Evolutionary conservation across 768 basidiomycete genomes (phyloP).

Genomic region (Mycena metata): DNA sequence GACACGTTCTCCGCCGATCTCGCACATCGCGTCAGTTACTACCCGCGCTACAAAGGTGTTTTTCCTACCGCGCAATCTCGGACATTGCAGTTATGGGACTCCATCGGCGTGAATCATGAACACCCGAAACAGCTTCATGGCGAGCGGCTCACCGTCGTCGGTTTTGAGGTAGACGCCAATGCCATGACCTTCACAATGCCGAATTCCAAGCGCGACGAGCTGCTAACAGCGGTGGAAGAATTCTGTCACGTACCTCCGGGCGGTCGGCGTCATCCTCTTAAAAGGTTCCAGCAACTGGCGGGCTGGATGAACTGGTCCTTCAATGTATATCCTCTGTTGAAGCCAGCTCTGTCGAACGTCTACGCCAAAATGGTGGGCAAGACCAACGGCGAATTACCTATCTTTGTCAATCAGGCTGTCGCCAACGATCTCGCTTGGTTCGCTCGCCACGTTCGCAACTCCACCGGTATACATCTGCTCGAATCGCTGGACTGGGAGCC

Average conservation of each 20-base stretch:
- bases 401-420: slow-evolving; percentile 46
- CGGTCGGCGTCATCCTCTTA: slow-evolving; percentile 35
- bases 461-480: slow-evolving; percentile 42
- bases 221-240: slow-evolving; percentile 29
- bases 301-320: slow-evolving; percentile 58
- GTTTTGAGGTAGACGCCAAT: slow-evolving; percentile 42
- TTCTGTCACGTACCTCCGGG: neutral
- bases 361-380: slow-evolving; percentile 51
- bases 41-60: slow-evolving; percentile 44
- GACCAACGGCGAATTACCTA: neutral
- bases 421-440: slow-evolving; percentile 43
- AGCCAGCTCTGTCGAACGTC: slow-evolving; percentile 43
- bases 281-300: slow-evolving; percentile 48
- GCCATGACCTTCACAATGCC: slow-evolving; percentile 46
- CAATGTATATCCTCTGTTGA: slow-evolving; percentile 51
- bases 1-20: slow-evolving; percentile 46
- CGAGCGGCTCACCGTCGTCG: slow-evolving; percentile 38
- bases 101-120: slow-evolving; percentile 55
- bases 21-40: slow-evolving; percentile 41
- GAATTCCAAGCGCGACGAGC: slow-evolving; percentile 1
- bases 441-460: slow-evolving; percentile 34
- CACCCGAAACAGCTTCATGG: slow-evolving; percentile 56
- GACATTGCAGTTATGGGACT: slow-evolving; percentile 54
- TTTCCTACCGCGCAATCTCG: slow-evolving; percentile 51
- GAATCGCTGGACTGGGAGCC: slow-evolving; percentile 37